Evolutionary conservation across 257 asterid species (phyloP).

Genomic region (Agastache rugosa): DNA sequence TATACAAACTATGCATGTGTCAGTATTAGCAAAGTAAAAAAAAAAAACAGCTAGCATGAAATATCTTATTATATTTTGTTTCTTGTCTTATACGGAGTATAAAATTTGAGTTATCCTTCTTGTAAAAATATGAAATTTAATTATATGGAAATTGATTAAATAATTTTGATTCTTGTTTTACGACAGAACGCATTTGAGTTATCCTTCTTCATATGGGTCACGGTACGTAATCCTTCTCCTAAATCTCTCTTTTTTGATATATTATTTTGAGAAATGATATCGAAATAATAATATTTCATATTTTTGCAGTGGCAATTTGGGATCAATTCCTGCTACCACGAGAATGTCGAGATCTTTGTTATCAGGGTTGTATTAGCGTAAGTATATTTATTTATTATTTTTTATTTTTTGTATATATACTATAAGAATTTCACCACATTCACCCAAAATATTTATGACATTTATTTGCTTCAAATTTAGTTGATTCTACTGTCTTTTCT

Average conservation of each 20-base stretch:
- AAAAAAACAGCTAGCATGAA: too few species aligned
- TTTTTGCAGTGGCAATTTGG: slow-evolving; percentile 71
- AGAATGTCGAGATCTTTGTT: slow-evolving; percentile 45
- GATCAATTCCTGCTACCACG: slow-evolving; percentile 71
- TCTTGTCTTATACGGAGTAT: too few species aligned
- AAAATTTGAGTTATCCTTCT: too few species aligned
- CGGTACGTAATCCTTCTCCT: slow-evolving; percentile 46
- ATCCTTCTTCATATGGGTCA: slow-evolving; percentile 77
- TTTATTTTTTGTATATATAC: not conserved
- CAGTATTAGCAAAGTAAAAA: too few species aligned
- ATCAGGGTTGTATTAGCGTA: slow-evolving; percentile 73
- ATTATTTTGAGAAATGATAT: not conserved
- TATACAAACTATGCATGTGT: too few species aligned
- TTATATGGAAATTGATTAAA: not conserved
- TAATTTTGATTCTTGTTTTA: slow-evolving; percentile 1
- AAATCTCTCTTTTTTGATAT: not conserved
- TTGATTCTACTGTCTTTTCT: too few species aligned
- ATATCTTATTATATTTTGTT: too few species aligned
- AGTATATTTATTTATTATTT: slow-evolving; percentile 42
- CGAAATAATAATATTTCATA: not conserved
- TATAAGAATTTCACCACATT: not conserved
- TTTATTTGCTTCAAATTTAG: too few species aligned
- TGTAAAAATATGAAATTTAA: too few species aligned
- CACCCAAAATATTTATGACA: too few species aligned
- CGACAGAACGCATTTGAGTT: slow-evolving; percentile 73